phyloP scores from a whole-genome alignment of 208 protist species.

The Trypanosoma vivax region DNA sequence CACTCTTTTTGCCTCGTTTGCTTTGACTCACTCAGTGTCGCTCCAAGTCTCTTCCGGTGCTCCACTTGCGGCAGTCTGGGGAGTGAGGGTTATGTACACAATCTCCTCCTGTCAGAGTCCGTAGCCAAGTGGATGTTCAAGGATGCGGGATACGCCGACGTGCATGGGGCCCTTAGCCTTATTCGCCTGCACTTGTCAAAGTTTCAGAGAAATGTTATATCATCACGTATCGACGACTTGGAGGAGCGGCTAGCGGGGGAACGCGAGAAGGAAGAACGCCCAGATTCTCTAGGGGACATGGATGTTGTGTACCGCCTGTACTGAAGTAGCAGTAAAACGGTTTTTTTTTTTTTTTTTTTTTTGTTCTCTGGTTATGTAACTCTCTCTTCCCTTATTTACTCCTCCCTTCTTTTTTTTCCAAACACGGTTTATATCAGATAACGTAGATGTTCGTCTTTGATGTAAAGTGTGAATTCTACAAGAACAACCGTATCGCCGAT shows the following conservation, averaged over 20 bases:
- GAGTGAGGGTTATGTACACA: conserved; percentile 83
- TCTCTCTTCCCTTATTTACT: too few species aligned
- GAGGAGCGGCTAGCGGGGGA: conserved; percentile 28
- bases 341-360: background rate
- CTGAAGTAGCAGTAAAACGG: conserved; percentile 16
- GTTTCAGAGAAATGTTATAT: conserved; percentile 50
- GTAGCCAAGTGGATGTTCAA: conserved; percentile 90
- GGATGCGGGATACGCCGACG: conserved; percentile 69
- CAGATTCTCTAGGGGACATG: conserved; percentile 27
- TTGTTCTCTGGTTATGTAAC: background rate
- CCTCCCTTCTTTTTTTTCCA: background rate
- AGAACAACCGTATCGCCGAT: too few species aligned
- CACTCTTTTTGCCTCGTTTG: conserved; percentile 78
- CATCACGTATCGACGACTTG: conserved; percentile 34
- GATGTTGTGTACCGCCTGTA: conserved; percentile 72
- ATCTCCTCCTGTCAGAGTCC: conserved; percentile 68
- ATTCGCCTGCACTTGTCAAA: conserved; percentile 76
- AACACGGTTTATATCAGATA: too few species aligned
- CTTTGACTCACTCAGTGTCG: conserved; percentile 75
- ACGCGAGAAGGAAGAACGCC: conserved; percentile 9
- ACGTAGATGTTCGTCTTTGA: too few species aligned
- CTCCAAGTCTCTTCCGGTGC: conserved; percentile 79
- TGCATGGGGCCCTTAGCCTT: conserved; percentile 60
- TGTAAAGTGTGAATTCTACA: too few species aligned
- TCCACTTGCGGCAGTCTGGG: conserved; percentile 79